These are phyloP conservation scores for Sordariomycetes sp. DNA, from an alignment of 2,329 filamentous ascomycete species.

Conservation along the genomic window DNA sequence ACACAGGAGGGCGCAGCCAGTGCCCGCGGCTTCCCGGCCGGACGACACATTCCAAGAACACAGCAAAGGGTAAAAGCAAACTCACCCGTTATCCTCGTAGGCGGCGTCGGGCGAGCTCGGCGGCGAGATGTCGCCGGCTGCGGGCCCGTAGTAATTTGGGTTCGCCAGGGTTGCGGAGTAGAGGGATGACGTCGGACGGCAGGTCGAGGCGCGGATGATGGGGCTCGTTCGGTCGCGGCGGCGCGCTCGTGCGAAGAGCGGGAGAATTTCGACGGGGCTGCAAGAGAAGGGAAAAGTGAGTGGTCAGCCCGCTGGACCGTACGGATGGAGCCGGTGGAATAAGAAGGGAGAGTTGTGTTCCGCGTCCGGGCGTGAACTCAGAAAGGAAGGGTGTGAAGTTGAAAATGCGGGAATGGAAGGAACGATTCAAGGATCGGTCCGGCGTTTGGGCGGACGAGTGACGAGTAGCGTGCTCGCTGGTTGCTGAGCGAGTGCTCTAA, in stretches of 20 bases:
- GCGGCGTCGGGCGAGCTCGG: constrained; percentile 41
- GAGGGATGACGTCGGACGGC: constrained; percentile 9
- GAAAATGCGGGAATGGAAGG: not conserved
- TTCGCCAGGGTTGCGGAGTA: constrained; percentile 9
- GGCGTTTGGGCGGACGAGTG: too few species aligned
- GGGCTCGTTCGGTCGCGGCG: not conserved
- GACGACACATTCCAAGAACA: not conserved
- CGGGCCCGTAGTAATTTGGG: constrained; percentile 4
- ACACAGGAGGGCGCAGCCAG: not conserved
- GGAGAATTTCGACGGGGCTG: not conserved
- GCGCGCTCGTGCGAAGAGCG: not conserved
- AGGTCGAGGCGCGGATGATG: not conserved
- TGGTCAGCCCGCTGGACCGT: not conserved
- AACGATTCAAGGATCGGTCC: not conserved
- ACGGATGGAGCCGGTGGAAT: not conserved
- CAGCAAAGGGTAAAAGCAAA: constrained; percentile 7
- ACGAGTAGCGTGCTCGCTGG: not conserved
- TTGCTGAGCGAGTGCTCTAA: not conserved
- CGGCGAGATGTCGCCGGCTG: constrained; percentile 32
- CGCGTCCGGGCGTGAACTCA: not conserved
- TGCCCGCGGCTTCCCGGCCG: not conserved
- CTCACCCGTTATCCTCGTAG: constrained; percentile 25
- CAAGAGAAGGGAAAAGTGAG: not conserved
- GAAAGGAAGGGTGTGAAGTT: not conserved
- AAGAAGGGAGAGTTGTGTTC: not conserved